Conservation (phyloP, 2,329 filamentous ascomycete species). For the Aspergillus pseudonomiae region DNA sequence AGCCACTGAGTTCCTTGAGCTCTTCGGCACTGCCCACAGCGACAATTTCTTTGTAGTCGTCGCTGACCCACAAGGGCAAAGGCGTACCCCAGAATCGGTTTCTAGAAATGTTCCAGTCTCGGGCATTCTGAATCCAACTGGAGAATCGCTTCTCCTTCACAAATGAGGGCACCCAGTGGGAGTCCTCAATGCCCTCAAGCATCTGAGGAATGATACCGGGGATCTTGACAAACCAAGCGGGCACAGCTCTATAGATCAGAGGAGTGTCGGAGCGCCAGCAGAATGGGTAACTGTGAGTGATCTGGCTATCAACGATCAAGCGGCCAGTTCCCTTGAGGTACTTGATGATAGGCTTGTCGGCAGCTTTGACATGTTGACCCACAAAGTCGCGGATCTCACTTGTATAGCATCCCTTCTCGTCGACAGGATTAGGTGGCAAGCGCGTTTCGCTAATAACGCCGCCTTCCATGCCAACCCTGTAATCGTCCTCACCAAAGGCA, state of each 20-base stretch:
- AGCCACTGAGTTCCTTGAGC: constrained; percentile 83
- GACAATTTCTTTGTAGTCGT: constrained; percentile 82
- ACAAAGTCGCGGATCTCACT: constrained; percentile 76
- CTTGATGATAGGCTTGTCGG: constrained; percentile 92
- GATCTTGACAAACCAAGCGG: constrained; percentile 94
- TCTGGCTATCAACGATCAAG: constrained; percentile 80
- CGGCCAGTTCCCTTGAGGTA: constrained; percentile 76
- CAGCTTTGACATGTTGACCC: constrained; percentile 86
- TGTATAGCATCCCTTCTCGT: constrained; percentile 80
- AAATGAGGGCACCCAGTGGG: constrained; percentile 87
- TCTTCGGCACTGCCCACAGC: constrained; percentile 85
- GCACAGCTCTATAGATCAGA: constrained; percentile 87
- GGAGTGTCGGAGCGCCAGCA: constrained; percentile 95
- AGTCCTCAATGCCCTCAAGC: constrained; percentile 85
- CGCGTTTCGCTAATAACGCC: constrained; percentile 78
- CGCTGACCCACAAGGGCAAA: constrained; percentile 87
- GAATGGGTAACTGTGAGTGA: constrained; percentile 90
- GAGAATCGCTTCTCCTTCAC: constrained; percentile 91
- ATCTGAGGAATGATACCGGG: constrained; percentile 81
- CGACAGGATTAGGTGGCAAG: constrained; percentile 87
- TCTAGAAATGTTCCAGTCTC: constrained; percentile 93
- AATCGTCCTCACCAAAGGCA: constrained; percentile 95
- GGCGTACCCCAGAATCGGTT: constrained; percentile 97
- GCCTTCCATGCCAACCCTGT: constrained; percentile 74
- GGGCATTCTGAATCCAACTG: constrained; percentile 87